Conservation (phyloP, 1,284 basidiomycete species). For the Somion occarium region DNA sequence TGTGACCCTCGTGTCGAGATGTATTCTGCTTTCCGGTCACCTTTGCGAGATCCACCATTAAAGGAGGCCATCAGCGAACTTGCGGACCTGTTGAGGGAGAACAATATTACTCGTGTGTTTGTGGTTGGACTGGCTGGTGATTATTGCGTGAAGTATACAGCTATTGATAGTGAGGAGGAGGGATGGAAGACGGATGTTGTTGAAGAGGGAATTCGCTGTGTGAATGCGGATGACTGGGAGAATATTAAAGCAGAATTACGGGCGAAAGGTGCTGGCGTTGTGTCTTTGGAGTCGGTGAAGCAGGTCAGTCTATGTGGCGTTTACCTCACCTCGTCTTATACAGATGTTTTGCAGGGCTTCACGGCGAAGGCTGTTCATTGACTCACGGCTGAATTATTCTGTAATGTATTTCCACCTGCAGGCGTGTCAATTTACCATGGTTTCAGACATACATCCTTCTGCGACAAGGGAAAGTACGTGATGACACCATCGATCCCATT, state of each 20-base stretch:
- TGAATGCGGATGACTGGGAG: conserved; percentile 26
- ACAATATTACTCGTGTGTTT: conserved; percentile 44
- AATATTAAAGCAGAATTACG: conserved; percentile 19
- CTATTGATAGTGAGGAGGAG: conserved; percentile 39
- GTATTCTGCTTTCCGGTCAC: conserved; percentile 44
- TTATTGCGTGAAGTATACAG: conserved; percentile 48
- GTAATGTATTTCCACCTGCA: neutral
- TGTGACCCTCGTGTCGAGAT: conserved; percentile 41
- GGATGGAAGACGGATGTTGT: conserved; percentile 37
- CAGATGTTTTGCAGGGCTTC: neutral
- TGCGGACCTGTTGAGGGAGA: conserved; percentile 28
- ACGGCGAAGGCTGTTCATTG: neutral
- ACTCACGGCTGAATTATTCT: no score
- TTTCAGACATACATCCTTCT: neutral
- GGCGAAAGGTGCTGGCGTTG: conserved; percentile 22
- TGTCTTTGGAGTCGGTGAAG: conserved; percentile 21
- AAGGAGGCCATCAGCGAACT: conserved; percentile 30
- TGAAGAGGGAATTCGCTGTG: conserved; percentile 30
- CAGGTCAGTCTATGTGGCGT: conserved; percentile 14
- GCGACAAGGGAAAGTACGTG: neutral
- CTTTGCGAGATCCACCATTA: conserved; percentile 30
- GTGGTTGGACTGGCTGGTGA: conserved; percentile 60
- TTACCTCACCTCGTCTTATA: neutral
- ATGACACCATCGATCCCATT: neutral
- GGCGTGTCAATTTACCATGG: neutral